phyloP scores from a whole-genome alignment of 2,329 filamentous ascomycete species.

The Fusarium luffae region DNA sequence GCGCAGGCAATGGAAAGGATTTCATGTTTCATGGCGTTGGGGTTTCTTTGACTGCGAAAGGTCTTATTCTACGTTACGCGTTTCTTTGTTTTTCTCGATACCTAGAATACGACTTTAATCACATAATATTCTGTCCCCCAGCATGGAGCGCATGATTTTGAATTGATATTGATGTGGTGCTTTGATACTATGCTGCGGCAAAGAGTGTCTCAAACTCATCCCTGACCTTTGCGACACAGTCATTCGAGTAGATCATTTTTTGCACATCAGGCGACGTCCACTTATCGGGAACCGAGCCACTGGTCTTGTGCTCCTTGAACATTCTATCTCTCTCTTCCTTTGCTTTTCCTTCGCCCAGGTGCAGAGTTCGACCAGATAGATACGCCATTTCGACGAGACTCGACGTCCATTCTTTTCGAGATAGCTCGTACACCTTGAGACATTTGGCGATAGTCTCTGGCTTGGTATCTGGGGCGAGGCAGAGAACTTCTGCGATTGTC shows the following conservation, averaged over 20 bases:
- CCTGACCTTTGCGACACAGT: conserved; percentile 63
- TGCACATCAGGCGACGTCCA: conserved; percentile 78
- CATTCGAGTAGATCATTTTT: conserved; percentile 72
- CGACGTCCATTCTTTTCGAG: conserved; percentile 45
- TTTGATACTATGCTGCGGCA: conserved; percentile 28
- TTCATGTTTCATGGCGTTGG: conserved; percentile 40
- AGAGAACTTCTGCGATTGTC: conserved; percentile 41
- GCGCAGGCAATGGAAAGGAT: conserved; percentile 23
- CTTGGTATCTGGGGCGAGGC: conserved; percentile 32
- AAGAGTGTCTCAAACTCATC: conserved; percentile 41
- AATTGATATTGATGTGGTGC: neutral
- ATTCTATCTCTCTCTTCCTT: conserved; percentile 68
- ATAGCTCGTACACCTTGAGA: conserved; percentile 43
- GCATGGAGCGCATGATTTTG: neutral
- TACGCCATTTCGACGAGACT: conserved; percentile 44
- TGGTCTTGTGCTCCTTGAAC: conserved; percentile 64
- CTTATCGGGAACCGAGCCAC: conserved; percentile 70
- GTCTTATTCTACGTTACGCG: conserved; percentile 21
- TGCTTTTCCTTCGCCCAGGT: conserved; percentile 67
- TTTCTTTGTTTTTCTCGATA: conserved; percentile 36
- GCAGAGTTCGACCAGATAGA: conserved; percentile 60
- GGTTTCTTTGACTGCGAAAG: conserved; percentile 21
- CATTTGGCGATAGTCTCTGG: conserved; percentile 43
- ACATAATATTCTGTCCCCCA: conserved; percentile 28
- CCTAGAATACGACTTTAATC: conserved; percentile 36